Evolutionary conservation across 2,329 filamentous ascomycete genomes (phyloP).

Genomic region (Aspergillus quadrilineatus): DNA sequence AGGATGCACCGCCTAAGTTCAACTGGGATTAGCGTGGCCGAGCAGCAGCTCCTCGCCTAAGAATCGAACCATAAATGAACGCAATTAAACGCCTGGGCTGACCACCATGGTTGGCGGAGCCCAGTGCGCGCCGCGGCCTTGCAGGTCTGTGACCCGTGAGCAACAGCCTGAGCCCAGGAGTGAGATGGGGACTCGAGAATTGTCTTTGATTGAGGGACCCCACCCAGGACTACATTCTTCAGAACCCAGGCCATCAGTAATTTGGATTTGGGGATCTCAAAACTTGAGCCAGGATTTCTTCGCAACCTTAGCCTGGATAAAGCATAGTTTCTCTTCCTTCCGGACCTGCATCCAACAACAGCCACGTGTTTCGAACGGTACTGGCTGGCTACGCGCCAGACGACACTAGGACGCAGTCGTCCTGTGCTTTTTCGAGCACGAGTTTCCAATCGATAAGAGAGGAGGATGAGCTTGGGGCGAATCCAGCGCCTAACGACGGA

Average conservation of each 20-base stretch:
- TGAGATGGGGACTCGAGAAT: slow-evolving; percentile 2
- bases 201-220: not conserved
- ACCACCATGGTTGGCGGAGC: slow-evolving; percentile 9
- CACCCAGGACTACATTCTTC: not conserved
- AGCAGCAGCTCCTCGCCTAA: not conserved
- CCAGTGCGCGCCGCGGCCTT: not conserved
- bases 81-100: slow-evolving; percentile 17
- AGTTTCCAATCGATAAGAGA: slow-evolving; percentile 11
- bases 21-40: slow-evolving; percentile 12
- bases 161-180: not conserved
- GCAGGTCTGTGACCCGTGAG: not conserved
- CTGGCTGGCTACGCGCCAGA: slow-evolving; percentile 21
- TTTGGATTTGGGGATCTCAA: not conserved
- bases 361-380: slow-evolving; percentile 21
- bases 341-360: slow-evolving; percentile 18
- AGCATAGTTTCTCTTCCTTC: slow-evolving; percentile 6
- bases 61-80: slow-evolving; percentile 15
- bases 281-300: not conserved
- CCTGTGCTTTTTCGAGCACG: slow-evolving; percentile 5
- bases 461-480: not conserved
- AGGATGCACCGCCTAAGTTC: slow-evolving; percentile 10
- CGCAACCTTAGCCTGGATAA: not conserved
- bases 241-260: not conserved
- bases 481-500: slow-evolving; percentile 6
- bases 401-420: slow-evolving; percentile 6